Evolutionary conservation across 352 stramenopile genomes (phyloP).

Genomic region (Globisporangium alternatum): DNA sequence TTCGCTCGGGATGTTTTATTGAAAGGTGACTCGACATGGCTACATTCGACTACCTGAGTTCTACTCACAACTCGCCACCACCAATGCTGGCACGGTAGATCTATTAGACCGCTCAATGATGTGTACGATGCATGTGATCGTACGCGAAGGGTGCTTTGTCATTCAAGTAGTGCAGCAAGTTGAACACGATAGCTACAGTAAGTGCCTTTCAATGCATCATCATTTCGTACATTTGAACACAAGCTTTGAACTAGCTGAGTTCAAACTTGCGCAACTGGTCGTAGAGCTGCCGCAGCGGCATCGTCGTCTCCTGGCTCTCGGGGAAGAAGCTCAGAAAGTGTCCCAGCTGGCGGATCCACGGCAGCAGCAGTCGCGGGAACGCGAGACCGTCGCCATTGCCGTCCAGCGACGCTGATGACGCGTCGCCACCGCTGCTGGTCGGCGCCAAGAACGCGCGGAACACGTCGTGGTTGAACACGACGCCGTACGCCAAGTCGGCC

Average conservation of each 20-base stretch:
- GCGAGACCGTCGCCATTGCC: constrained; percentile 13
- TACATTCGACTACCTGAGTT: no score
- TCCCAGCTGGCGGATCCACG: constrained; percentile 83
- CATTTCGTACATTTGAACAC: background rate
- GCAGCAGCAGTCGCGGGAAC: constrained; percentile 72
- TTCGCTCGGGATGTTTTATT: no score
- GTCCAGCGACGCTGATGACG: constrained; percentile 14
- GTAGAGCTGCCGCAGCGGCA: constrained; percentile 75
- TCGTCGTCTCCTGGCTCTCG: constrained; percentile 79
- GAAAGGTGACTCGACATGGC: no score
- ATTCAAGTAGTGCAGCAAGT: no score
- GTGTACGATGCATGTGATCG: no score
- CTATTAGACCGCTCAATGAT: no score
- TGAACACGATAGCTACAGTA: no score
- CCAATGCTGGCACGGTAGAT: no score
- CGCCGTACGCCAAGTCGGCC: constrained; percentile 75
- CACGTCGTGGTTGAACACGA: constrained; percentile 85
- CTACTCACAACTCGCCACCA: no score
- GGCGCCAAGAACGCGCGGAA: constrained; percentile 61
- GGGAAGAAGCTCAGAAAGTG: constrained; percentile 88
- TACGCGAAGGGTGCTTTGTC: no score
- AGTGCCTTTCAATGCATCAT: background rate
- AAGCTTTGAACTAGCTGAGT: constrained; percentile 8
- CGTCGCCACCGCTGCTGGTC: constrained; percentile 14
- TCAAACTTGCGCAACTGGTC: constrained; percentile 81